Base-by-base conservation (phyloP, 306 rosid species). In the Styphnolobium japonicum region DNA sequence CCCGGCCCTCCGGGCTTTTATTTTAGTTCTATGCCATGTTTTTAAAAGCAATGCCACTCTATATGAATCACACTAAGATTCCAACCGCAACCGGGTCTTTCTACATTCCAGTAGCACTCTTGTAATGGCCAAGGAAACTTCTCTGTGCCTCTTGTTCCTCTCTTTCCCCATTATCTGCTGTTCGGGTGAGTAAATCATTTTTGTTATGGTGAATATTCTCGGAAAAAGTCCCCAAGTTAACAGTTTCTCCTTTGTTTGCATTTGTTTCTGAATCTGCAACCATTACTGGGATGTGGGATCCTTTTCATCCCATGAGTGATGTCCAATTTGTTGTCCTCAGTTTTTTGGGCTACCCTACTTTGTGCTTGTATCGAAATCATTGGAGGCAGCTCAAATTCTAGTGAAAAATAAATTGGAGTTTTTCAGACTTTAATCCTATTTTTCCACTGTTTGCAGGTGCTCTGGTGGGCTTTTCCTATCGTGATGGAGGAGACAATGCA, bases 81-180 rank as follows among this genome's bases (percentile, higher is more conserved):
- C 72, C 84, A 60, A 27, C 66, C 18, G 42, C 84, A 60, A 27
- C 66, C 18, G 42, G 68, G 0, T n/a, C 85, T 81, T 45, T 80
- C 82, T 51, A 57, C 76, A 71, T 80, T 86, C 64, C 76, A 12
- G 40, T 61, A 7, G 37, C 75, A 74, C 72, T 36, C 61, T 75
- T 39, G 74, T 73, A 73, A 93, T 93, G 98, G 90, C 90, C 62
- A 83, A 42, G 63, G 68, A 75, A 89, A 52, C 91, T 84, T 83
- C 87, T 40, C 65, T 81, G 3, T 79, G 71, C 86, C 51, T 87
- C 80, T 75, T 89, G 78, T 74, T 85, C 82, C 39, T 93, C 45
- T 91, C 87, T 81, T 81, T 90, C 67, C 74, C 89, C 83, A 21
- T 81, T n/a, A 1, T 73, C 82, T 80, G 57, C 84, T 90, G 84